These are phyloP conservation scores for Saccharum spontaneum DNA, from an alignment of 176 grass and related monocot species.

Conservation along the genomic window DNA sequence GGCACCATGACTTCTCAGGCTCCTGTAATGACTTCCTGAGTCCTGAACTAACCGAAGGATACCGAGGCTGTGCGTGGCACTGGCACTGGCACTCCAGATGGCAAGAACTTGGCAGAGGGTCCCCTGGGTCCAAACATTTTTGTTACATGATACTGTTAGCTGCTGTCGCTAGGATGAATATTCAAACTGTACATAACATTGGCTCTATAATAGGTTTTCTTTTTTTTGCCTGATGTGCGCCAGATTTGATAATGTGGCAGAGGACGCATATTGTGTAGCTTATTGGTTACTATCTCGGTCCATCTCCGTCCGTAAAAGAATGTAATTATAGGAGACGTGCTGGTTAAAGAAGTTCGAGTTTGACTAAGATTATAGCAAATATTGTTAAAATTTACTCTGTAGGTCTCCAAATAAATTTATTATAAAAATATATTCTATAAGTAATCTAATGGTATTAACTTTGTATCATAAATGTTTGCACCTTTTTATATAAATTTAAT, in stretches of 20 bases:
- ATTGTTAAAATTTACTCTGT: too few relatives aligned
- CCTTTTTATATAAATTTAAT: too few relatives aligned
- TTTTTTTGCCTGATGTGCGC: neutral
- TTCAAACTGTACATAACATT: conserved; percentile 35
- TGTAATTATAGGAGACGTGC: too few relatives aligned
- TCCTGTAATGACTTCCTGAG: conserved; percentile 36
- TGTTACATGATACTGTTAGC: conserved; percentile 21
- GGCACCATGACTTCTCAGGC: conserved; percentile 13
- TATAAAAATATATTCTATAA: too few relatives aligned
- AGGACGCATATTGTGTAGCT: neutral
- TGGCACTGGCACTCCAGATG: conserved; percentile 5
- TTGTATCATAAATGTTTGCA: too few relatives aligned
- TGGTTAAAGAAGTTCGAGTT: too few relatives aligned
- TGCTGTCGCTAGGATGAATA: neutral
- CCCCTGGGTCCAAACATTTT: conserved; percentile 4
- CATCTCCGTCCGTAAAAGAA: too few relatives aligned
- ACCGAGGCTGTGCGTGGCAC: neutral
- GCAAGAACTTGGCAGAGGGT: conserved; percentile 13
- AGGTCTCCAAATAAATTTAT: too few relatives aligned
- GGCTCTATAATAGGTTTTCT: neutral
- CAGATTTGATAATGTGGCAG: neutral
- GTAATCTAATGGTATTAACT: too few relatives aligned
- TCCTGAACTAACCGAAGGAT: conserved; percentile 30
- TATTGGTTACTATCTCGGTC: neutral
- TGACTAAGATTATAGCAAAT: too few relatives aligned